Evolutionary conservation across 768 basidiomycete species (phyloP), one percentile per base, ranked within the genome.

Genomic region (Podaxis sp.): DNA sequence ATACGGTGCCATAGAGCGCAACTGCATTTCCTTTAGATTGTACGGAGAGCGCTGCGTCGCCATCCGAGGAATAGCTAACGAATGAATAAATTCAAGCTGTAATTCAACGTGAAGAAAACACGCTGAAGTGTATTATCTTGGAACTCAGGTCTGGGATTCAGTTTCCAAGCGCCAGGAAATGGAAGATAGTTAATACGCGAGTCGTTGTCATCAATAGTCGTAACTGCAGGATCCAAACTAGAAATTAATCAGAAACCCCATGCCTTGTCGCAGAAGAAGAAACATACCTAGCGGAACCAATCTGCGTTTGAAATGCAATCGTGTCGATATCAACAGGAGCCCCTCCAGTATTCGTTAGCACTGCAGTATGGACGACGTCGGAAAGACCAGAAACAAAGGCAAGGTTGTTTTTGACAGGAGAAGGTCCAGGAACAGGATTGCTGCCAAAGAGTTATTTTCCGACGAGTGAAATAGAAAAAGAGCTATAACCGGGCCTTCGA

Each of bases 21-120:
- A 87, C 74, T n/a, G 80, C 83, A 58, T 83, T 79, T 22, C 85
- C 85, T 4, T 69, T 66, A 67, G 85, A 86, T 15, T 69, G 61
- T 11, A 84, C 64, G 6, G 77, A 75, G n/a, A 78, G 80, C 20
- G 77, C 74, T 12, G 83, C 78, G 38, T 74, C 77, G 8, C 71
- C 64, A 4, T 67, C 72, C 52, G 76, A 67, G 1, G 82, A 76
- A 67, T 71, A 83, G 66, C 84, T 85, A 56, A 46, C 24, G 26
- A 28, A 33, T 26, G 58, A 40, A 15, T 51, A 37, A 64, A 15
- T 46, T 8, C 56, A 20, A 24, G 10, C 33, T 1, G 4, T 37
- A 12, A 6, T 24, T 17, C n/a, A 51, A 13, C n/a, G 46, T 58
- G 24, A 24, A 53, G 38, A 36, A 26, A 11, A 70, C 79, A 33